A percentile compares a stretch with the other conserved stretches of the same genome.
These are phyloP conservation scores for Sanghuangporus baumii DNA, from an alignment of 1,284 basidiomycete species.

Conservation along the genomic window DNA sequence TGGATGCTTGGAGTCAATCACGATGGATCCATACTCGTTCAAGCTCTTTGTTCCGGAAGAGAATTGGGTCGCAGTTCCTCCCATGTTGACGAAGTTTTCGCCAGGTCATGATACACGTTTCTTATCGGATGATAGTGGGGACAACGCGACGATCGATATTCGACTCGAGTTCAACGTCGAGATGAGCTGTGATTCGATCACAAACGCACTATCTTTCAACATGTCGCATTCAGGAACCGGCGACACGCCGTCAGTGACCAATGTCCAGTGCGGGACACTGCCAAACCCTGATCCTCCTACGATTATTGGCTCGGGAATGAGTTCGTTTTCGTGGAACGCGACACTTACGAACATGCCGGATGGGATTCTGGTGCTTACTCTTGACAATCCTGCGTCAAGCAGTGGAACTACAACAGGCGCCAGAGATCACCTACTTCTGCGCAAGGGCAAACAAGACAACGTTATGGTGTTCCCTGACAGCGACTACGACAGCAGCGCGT, in stretches of 20 bases:
- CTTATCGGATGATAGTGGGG: constrained; percentile 38
- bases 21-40: constrained; percentile 72
- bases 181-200: constrained; percentile 73
- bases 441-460: constrained; percentile 72
- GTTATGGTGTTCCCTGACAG: constrained; percentile 77
- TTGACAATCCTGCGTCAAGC: constrained; percentile 49
- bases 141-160: constrained; percentile 62
- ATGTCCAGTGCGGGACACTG: constrained; percentile 43
- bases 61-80: constrained; percentile 66
- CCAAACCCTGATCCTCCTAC: constrained; percentile 39
- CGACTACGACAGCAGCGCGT: constrained; percentile 67
- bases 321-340: constrained; percentile 67
- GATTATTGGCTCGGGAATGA: constrained; percentile 49
- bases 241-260: constrained; percentile 43
- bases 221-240: constrained; percentile 68
- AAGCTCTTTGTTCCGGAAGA: constrained; percentile 69
- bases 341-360: constrained; percentile 72
- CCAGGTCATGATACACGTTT: constrained; percentile 85
- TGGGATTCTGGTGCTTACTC: constrained; percentile 69
- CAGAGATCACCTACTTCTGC: constrained; percentile 69
- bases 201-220: constrained; percentile 54
- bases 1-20: constrained; percentile 66
- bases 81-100: constrained; percentile 70
- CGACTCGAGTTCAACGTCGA: constrained; percentile 69
- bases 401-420: constrained; percentile 45